phyloP scores from a whole-genome alignment of 73 alveolate genomes.

The Tetrahymena borealis region DNA sequence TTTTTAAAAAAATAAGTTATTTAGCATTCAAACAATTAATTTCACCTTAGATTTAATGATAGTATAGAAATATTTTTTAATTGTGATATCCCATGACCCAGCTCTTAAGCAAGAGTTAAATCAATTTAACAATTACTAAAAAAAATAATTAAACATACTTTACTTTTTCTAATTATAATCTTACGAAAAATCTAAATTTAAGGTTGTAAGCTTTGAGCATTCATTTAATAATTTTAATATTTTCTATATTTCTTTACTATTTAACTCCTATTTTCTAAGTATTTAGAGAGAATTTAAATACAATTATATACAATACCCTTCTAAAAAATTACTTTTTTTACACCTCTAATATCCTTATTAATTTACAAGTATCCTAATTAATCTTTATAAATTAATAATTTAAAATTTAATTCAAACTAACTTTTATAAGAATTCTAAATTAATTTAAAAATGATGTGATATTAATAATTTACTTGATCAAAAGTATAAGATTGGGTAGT shows the following conservation, averaged over 20 bases:
- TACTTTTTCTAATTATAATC: neutral
- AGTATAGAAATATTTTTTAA: neutral
- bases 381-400: too few species aligned
- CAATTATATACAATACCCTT: too few species aligned
- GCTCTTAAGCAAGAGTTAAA: neutral
- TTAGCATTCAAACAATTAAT: neutral
- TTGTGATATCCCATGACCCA: neutral
- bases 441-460: too few species aligned
- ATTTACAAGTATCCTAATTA: too few species aligned
- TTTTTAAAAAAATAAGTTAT: neutral
- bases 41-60: neutral
- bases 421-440: too few species aligned
- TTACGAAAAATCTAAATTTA: neutral
- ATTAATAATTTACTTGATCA: too few species aligned
- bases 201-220: neutral
- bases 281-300: neutral
- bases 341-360: too few species aligned
- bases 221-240: neutral
- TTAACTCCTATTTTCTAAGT: neutral
- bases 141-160: neutral
- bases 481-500: too few species aligned
- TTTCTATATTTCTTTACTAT: neutral
- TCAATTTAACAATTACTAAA: neutral
- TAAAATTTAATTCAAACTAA: too few species aligned
- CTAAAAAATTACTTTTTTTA: too few species aligned